Percentiles rank a stretch among this genome's conserved stretches.
These are phyloP conservation scores for Spinellus fusiger DNA, from an alignment of 192 early-diverging fungal genomes.

Conservation along the genomic window DNA sequence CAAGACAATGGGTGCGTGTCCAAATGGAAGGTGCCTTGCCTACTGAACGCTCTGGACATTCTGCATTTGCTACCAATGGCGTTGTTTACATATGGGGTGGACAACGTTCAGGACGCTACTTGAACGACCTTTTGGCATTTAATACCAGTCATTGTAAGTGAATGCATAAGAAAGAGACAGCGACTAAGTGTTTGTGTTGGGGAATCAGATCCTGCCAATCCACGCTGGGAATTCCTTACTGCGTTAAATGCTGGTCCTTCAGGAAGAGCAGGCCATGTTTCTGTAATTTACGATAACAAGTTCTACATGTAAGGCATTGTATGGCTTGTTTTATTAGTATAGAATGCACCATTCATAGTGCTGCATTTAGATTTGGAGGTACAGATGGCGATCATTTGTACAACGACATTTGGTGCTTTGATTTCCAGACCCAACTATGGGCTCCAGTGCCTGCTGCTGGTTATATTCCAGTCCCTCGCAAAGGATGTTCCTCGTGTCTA, in stretches of 20 bases:
- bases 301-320: constrained; percentile 21
- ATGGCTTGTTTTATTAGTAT: background rate
- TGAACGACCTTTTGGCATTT: constrained; percentile 44
- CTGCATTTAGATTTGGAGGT: constrained; percentile 45
- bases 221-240: constrained; percentile 15
- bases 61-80: constrained; percentile 33
- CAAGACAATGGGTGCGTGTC: constrained; percentile 38
- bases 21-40: constrained; percentile 31
- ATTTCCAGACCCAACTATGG: constrained; percentile 38
- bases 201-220: constrained; percentile 7
- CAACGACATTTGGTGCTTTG: constrained; percentile 55
- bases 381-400: constrained; percentile 40
- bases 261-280: constrained; percentile 18
- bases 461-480: constrained; percentile 39
- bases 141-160: constrained; percentile 41
- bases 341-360: background rate
- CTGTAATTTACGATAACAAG: constrained; percentile 17
- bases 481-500: constrained; percentile 26
- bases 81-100: constrained; percentile 47
- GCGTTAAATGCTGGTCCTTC: constrained; percentile 18
- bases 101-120: constrained; percentile 28
- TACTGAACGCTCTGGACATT: constrained; percentile 37
- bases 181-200: background rate
- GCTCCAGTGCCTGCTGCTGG: constrained; percentile 32
- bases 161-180: background rate